phyloP scores from a whole-genome alignment of 129 eudicot genomes.

The Artemisia argyi region DNA sequence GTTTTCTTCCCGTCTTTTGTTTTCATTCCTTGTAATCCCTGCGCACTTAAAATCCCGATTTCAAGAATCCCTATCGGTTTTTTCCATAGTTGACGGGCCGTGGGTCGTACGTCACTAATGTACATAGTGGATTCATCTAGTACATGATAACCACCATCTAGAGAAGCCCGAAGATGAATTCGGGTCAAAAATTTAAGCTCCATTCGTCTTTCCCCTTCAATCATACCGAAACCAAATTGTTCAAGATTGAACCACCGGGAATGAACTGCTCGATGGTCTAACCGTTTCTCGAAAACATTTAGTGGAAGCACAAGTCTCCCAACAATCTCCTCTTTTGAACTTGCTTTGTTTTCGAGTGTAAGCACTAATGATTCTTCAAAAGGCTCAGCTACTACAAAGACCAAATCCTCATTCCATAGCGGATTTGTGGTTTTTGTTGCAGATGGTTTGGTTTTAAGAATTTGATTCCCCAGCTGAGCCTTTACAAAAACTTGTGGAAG shows the following conservation, averaged over 20 bases:
- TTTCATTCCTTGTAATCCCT: conserved; percentile 84
- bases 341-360: conserved; percentile 61
- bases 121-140: conserved; percentile 91
- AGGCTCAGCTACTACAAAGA: conserved; percentile 95
- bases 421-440: conserved; percentile 59
- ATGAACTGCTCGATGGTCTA: conserved; percentile 77
- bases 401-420: conserved; percentile 83
- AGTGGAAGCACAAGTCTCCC: conserved; percentile 62
- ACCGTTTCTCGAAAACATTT: conserved; percentile 55
- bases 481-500: conserved; percentile 74
- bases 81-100: conserved; percentile 92
- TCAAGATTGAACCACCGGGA: conserved; percentile 89
- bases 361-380: conserved; percentile 75
- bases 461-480: conserved; percentile 78
- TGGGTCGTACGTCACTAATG: conserved; percentile 85
- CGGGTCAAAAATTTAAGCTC: conserved; percentile 83
- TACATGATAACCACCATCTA: conserved; percentile 95
- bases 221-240: conserved; percentile 66
- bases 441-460: conserved; percentile 60
- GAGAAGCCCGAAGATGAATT: conserved; percentile 77
- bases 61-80: conserved; percentile 85
- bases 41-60: conserved; percentile 80
- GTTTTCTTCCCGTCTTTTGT: conserved; percentile 62
- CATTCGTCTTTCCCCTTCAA: conserved; percentile 79
- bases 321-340: conserved; percentile 67